Base-by-base conservation (phyloP, 2,329 filamentous ascomycete genomes). In the Blastomyces parvus region DNA sequence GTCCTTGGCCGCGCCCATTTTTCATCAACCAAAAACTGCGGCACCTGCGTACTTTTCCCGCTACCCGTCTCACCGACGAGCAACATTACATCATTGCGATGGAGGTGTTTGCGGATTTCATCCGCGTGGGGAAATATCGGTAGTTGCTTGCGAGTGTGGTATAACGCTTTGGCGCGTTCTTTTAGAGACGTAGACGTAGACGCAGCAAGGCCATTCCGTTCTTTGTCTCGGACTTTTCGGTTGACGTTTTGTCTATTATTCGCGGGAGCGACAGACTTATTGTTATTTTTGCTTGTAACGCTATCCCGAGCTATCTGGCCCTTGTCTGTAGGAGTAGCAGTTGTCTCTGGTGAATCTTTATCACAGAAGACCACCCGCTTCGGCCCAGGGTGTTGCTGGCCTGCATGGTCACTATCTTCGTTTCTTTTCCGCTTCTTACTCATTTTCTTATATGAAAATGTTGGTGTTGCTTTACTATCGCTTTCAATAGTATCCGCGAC, bases 11-110 rank as follows among this genome's bases (percentile, higher is more conserved):
- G 81, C 74, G 91, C 96, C 91, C 92, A 97, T 7, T 84, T 77
- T 71, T 97, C 89, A 33, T 81, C 78, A 56, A 88, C 84, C 8
- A 99, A 79, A 66, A 96, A 97, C 71, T 97, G 94, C 0, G 94
- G 93, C 0, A 97, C 87, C 76, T 99, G 94, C 0, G 94, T 99
- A 79, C 90, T 95, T 78, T 99, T 99, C 73, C 94, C 94, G 17
- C 90, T 96, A 73, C 94, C 94, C 0, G 94, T 99, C 75, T 97
- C 93, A 78, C 93, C 93, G 2, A 94, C 88, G 17, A 99, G 79
- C 0, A 99, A 82, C 60, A 99, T 83, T 0, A 96, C 85, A 70
- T 95, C 85, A 66, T 85, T 86, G 42, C 84, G 77, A 14, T 79
- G 79, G 7, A 96, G 77, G 1, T 84, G 80, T 19, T 80, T 72